Evolutionary conservation across 2,329 filamentous ascomycete species (phyloP), one percentile per base, ranked within the genome.

Genomic region (Exophiala spinifera): DNA sequence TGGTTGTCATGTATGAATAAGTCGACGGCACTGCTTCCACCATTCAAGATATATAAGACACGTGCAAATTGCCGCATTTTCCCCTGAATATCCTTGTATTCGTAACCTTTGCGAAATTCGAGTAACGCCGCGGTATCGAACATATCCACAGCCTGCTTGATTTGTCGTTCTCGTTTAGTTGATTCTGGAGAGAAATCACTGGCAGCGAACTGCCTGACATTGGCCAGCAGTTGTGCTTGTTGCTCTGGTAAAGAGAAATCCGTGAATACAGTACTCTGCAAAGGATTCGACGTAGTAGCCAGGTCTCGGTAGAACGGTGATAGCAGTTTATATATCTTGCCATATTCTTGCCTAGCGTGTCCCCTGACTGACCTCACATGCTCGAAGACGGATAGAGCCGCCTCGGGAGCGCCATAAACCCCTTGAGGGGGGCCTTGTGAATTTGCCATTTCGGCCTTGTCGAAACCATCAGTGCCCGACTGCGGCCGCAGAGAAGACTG

Each of bases 91-190:
- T 99, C 92, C 74, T 87, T 88, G 40, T 84, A 85, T 68, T 94
- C 89, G 62, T 95, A 95, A 3, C 90, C 94, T 66, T 94, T 88
- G 70, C 95, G 88, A 63, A 99, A 99, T 69, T 99, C 94, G 46
- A 88, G 82, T 48, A 96, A 74, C 3, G 95, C 91, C 3, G 91
- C 91, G 53, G 86, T 91, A 72, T 97, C 92, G 65, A 99, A 99
- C 55, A 94, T 85, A 34, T 80, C 80, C 61, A 86, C 82, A 80
- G 95, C 91, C 20, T 79, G 81, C 34, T 82, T 76, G 17, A 99
- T 75, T 66, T 86, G 88, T 58, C 87, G 83, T 64, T 88, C 82
- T 40, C 92, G 78, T 62, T 83, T 78, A 45, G 75, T 71, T 77
- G 87, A 91, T 1, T 90, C 91, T 53, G 86, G 76, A 0, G 89